A percentile compares a stretch with the other conserved stretches of the same genome.
Evolutionary conservation across 1,139 yeast genomes (phyloP).

Genomic region (Candida neerlandica): DNA sequence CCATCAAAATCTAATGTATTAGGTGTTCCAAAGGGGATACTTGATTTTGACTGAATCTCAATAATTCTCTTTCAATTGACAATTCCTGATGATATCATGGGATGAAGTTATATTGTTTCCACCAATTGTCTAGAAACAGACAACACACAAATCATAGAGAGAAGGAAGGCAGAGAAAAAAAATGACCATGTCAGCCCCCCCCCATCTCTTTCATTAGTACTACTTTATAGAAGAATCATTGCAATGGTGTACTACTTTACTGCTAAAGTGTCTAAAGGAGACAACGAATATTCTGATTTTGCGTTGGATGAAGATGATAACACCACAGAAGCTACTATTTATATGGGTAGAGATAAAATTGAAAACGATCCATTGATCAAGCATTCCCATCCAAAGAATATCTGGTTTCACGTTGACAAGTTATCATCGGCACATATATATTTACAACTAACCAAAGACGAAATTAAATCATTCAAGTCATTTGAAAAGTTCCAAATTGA

Average conservation of each 20-base stretch:
- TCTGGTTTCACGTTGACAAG: conserved; percentile 87
- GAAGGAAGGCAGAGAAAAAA: background rate
- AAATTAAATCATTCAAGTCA: conserved; percentile 26
- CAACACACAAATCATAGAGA: no score
- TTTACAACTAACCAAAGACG: conserved; percentile 56
- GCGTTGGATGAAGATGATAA: conserved; percentile 22
- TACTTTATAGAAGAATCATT: background rate
- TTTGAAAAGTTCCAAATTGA: conserved; percentile 50
- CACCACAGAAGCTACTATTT: conserved; percentile 41
- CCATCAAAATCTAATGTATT: no score
- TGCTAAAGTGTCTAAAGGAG: conserved; percentile 23
- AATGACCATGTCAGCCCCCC: background rate
- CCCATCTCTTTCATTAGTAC: background rate
- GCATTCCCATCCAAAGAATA: conserved; percentile 66
- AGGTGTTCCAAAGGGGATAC: no score
- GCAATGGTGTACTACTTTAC: conserved; percentile 63
- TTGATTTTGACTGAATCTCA: no score
- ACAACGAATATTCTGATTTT: conserved; percentile 13
- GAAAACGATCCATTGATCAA: conserved; percentile 78
- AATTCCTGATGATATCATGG: background rate
- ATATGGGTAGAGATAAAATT: conserved; percentile 76
- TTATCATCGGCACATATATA: conserved; percentile 84
- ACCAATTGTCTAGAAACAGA: background rate
- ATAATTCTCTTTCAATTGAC: no score
- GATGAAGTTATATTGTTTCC: background rate